Base-by-base conservation (phyloP, 768 basidiomycete species). In the Scleroderma citrinum region DNA sequence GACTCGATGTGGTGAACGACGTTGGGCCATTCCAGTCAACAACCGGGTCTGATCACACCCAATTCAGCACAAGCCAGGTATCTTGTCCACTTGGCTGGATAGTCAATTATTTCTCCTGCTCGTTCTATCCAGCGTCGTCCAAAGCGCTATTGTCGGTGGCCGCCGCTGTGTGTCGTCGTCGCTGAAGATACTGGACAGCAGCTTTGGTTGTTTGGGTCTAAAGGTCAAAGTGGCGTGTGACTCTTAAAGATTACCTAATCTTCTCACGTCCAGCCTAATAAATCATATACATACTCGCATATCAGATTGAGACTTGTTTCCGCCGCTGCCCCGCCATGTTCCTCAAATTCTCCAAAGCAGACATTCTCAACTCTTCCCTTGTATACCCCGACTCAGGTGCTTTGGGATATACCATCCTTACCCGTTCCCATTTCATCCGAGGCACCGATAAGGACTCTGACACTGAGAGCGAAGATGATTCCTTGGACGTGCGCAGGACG, bases 351-450 rank as follows among this genome's bases (percentile, higher is more conserved):
- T 76, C 78, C 36, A 69, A 76, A 29, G 60, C 74, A 14, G 80
- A 82, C 53, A 77, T 83, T 62, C 73, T 83, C 35, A 77, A 82
- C 58, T 75, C 76, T 2, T 53, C 70, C 14, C 77, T 83, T 37
- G 59, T 80, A 53, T 73, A 79, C 55, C 74, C 79, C 3, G 66
- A 72, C n/a, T 76, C 80, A 12, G 74, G 78, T 32, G 58, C 70
- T 39, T 61, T 69, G 11, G 72, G 71, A 19, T 83, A 75, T 52
- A 70, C 73, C 14, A 79, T 82, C 45, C 60, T 69, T 23, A 82
- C 81, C 20, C 62, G 61, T 31, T 55, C 65, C 2, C 61, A 61
- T 59, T 71, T 51, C 53, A 67, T 62, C 23, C 56, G 45, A 31
- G 52, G 62, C 7, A 50, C 30, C 37, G 62, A 58, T 46, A 61